A percentile compares a stretch with the other conserved stretches of the same genome.
phyloP scores from a whole-genome alignment of 2,329 filamentous ascomycete genomes.

The Calonectria hongkongensis region DNA sequence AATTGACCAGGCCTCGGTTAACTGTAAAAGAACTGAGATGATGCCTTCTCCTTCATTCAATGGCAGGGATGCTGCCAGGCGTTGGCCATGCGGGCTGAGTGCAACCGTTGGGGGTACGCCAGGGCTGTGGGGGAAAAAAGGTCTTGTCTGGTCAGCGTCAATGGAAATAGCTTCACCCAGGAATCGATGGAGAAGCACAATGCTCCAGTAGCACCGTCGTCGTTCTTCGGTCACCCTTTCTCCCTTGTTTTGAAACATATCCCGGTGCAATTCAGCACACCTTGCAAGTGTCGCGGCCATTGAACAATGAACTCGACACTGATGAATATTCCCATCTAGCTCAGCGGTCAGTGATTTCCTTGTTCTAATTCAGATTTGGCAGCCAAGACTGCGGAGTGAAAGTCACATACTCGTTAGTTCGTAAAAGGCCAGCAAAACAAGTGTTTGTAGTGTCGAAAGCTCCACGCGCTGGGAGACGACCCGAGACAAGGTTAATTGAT shows the following conservation, averaged over 20 bases:
- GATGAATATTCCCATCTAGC: slow-evolving; percentile 10
- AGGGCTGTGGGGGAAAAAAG: slow-evolving; percentile 3
- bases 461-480: slow-evolving; percentile 10
- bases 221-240: neutral
- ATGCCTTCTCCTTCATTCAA: slow-evolving; percentile 13
- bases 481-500: slow-evolving; percentile 3
- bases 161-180: neutral
- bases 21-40: neutral
- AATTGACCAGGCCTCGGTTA: slow-evolving; percentile 18
- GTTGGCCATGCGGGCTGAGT: neutral
- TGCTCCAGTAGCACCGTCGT: slow-evolving; percentile 19
- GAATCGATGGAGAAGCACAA: slow-evolving; percentile 5
- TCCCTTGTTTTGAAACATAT: neutral
- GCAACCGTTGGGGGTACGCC: slow-evolving; percentile 3
- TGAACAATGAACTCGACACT: slow-evolving; percentile 21
- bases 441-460: slow-evolving; percentile 13
- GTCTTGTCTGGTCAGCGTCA: neutral
- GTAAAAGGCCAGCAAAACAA: slow-evolving; percentile 18
- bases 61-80: neutral
- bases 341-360: neutral
- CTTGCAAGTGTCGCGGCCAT: slow-evolving; percentile 3
- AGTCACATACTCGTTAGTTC: neutral
- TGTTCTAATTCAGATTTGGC: too few relatives aligned
- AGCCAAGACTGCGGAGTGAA: neutral
- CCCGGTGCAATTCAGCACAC: slow-evolving; percentile 3